Evolutionary conservation across 2,329 filamentous ascomycete species (phyloP).

Genomic region (Coniochaeta sp.): DNA sequence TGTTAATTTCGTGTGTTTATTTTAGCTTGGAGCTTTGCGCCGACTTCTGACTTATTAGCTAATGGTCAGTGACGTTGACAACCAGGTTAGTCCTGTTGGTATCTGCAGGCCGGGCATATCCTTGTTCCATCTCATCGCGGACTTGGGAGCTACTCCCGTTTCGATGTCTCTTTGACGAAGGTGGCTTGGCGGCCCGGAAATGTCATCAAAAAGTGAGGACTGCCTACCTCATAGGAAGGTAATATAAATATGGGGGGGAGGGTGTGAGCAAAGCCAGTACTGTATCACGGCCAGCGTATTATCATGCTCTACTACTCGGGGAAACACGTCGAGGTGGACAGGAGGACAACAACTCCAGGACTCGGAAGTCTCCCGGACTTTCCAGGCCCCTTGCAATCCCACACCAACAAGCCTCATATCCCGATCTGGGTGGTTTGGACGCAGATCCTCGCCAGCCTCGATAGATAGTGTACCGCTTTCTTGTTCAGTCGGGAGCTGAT

Average conservation of each 20-base stretch:
- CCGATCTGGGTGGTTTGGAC: not conserved
- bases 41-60: not conserved
- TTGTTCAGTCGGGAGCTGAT: not conserved
- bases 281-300: not conserved
- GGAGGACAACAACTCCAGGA: not conserved
- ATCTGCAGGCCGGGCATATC: not conserved
- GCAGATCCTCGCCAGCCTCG: not conserved
- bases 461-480: not conserved
- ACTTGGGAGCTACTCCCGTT: not conserved
- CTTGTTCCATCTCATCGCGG: not conserved
- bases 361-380: not conserved
- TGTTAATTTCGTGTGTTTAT: not conserved
- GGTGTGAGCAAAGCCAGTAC: not conserved
- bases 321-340: not conserved
- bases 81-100: not conserved
- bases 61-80: not conserved
- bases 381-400: not conserved
- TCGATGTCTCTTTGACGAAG: not conserved
- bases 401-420: not conserved
- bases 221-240: no score
- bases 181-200: not conserved
- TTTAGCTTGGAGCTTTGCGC: not conserved
- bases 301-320: not conserved
- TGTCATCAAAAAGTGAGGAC: not conserved
- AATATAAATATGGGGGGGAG: no score